Evolutionary conservation across 805 yeast species (phyloP), one percentile per base, ranked within the genome.

Genomic region (Martiniozyma abietophila): DNA sequence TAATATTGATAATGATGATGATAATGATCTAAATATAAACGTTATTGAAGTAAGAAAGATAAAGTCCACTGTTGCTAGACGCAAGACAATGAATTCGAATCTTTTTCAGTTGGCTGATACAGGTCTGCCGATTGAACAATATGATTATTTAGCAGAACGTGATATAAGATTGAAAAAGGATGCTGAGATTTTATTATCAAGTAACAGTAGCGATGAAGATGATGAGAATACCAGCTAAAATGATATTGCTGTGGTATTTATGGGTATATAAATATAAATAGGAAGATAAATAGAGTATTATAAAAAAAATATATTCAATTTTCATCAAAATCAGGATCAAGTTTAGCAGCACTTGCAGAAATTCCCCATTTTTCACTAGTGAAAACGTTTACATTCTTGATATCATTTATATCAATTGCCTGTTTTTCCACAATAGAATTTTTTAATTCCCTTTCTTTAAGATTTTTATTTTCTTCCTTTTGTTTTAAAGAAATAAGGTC

Each of bases 301-400:
- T n/a, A n/a, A n/a, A n/a, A n/a, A n/a, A n/a, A n/a, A n/a, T n/a
- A n/a, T n/a, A n/a, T n/a, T n/a, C n/a, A n/a, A 15, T 10, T 35
- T 12, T 30, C 26, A 8, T 51, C 57, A 32, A 51, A 51, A 2
- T 50, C 49, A 5, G 43, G 45, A 21, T 56, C 62, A 17, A 57
- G 33, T 27, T 50, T 54, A 8, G 60, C 60, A 4, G 59, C 56
- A 35, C 60, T 55, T 34, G 49, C 58, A 14, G 53, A 50, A 5
- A 55, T 31, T 2, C 61, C 61, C 62, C 62, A 57, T 37, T 57
- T 56, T 31, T 56, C 59, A 25, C 52, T 37, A 1, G 44, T 46
- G 25, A 54, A 38, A 6, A 49, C 49, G 17, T 48, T 49, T 27
- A 45, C 49, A 9, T 41, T 42, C 29, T 53, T 49, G 6, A 52